These are phyloP conservation scores for Calvatia gigantea DNA, from an alignment of 768 basidiomycete genomes.

Conservation along the genomic window DNA sequence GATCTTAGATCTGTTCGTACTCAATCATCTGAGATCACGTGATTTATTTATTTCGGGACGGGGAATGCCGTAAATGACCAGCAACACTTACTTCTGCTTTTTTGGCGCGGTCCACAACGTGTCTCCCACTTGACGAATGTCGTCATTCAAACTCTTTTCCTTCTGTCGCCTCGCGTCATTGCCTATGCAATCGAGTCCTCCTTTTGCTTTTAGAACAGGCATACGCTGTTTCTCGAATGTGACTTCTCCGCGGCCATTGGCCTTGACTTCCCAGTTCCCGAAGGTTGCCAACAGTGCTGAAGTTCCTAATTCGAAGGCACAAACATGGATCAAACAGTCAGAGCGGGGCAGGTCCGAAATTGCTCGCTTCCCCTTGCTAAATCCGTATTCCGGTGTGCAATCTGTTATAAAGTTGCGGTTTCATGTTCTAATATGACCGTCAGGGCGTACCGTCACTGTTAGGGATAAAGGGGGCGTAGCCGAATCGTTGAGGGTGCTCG, in stretches of 20 bases:
- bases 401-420: conserved; percentile 1
- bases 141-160: conserved; percentile 5
- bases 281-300: background rate
- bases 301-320: conserved; percentile 24
- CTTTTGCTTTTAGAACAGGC: background rate
- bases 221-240: background rate
- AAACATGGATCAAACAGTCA: conserved; percentile 38
- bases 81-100: background rate
- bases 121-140: background rate
- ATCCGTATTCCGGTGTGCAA: conserved; percentile 54
- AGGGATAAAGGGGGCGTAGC: conserved; percentile 41
- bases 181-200: background rate
- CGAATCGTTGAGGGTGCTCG: conserved; percentile 46
- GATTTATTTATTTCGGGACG: conserved; percentile 1
- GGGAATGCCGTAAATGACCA: background rate
- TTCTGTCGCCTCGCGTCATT: background rate
- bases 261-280: background rate
- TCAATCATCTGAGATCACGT: conserved; percentile 2
- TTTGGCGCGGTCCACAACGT: background rate
- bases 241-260: background rate
- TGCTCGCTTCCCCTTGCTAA: conserved; percentile 29
- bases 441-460: conserved; percentile 64
- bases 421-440: conserved; percentile 10
- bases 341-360: conserved; percentile 19
- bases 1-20: background rate